phyloP scores from a whole-genome alignment of 1,284 basidiomycete genomes.

The Irpex sp. region DNA sequence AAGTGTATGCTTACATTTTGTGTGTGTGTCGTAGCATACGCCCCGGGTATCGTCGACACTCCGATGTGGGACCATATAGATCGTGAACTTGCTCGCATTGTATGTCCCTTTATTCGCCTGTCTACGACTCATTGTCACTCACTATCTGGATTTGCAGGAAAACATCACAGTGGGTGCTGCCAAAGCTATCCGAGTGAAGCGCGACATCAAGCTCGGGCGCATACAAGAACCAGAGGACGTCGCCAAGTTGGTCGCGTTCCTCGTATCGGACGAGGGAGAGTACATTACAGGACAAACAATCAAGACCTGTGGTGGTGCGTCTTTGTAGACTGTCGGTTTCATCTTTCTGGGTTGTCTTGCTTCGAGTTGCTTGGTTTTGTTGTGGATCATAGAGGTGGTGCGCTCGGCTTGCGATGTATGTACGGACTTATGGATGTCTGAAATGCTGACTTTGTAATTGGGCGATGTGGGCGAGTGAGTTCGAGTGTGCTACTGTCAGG shows the following conservation, averaged over 20 bases:
- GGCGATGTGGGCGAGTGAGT: too few species aligned
- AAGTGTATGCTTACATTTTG: not conserved
- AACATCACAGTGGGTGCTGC: slow-evolving; percentile 27
- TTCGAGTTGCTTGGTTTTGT: too few species aligned
- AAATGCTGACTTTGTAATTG: too few species aligned
- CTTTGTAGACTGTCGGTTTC: slow-evolving; percentile 16
- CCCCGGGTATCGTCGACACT: slow-evolving; percentile 32
- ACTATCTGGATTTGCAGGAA: slow-evolving; percentile 18
- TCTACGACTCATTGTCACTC: too few species aligned
- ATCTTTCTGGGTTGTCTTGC: not conserved
- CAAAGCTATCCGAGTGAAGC: slow-evolving; percentile 28
- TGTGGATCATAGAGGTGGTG: too few species aligned
- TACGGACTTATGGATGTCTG: too few species aligned
- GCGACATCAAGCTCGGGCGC: slow-evolving; percentile 28
- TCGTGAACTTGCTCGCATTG: slow-evolving; percentile 28
- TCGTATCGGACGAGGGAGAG: slow-evolving; percentile 35
- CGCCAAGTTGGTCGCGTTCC: slow-evolving; percentile 40
- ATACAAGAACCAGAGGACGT: slow-evolving; percentile 37
- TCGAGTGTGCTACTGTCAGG: too few species aligned
- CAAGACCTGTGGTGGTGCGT: slow-evolving; percentile 32
- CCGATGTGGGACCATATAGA: slow-evolving; percentile 36
- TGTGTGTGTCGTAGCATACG: slow-evolving; percentile 23
- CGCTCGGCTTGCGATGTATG: too few species aligned
- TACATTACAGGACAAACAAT: slow-evolving; percentile 40
- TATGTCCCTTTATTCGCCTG: slow-evolving; percentile 14